phyloP scores from a whole-genome alignment of 148 eudicot species.

The Silene conica region DNA sequence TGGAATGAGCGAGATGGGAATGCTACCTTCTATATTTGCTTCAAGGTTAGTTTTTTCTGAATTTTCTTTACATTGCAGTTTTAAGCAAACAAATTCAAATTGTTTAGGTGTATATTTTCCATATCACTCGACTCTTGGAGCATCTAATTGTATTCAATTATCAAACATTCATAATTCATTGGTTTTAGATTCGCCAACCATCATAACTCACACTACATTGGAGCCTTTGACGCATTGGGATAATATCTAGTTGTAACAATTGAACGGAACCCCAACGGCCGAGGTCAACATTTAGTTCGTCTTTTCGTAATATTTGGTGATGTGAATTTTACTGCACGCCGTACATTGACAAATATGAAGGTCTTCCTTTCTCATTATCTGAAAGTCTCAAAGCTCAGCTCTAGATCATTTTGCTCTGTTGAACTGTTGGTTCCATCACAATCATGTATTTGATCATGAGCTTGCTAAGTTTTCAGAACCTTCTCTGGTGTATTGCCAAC shows the following conservation, averaged over 20 bases:
- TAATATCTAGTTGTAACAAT: too few species aligned
- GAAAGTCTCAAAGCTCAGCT: background rate
- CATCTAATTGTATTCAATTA: too few species aligned
- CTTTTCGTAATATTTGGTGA: background rate
- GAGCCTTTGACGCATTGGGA: too few species aligned
- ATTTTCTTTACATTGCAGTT: background rate
- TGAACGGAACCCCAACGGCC: too few species aligned
- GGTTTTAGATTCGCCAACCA: background rate
- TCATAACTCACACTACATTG: too few species aligned
- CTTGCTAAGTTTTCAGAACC: background rate
- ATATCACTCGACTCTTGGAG: too few species aligned
- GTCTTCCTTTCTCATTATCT: background rate
- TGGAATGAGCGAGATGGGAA: constrained; percentile 83
- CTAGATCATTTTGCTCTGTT: background rate
- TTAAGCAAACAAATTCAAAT: too few species aligned
- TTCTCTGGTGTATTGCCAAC: background rate
- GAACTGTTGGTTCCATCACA: background rate
- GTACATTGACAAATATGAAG: background rate
- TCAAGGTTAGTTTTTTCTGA: constrained; percentile 20
- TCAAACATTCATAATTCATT: too few species aligned
- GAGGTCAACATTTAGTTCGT: background rate
- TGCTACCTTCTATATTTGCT: constrained; percentile 50
- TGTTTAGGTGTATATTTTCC: too few species aligned
- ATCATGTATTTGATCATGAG: background rate
- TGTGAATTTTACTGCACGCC: background rate